These are phyloP conservation scores for Linum lewisii DNA, from an alignment of 345 rosid genomes.

Conservation along the genomic window DNA sequence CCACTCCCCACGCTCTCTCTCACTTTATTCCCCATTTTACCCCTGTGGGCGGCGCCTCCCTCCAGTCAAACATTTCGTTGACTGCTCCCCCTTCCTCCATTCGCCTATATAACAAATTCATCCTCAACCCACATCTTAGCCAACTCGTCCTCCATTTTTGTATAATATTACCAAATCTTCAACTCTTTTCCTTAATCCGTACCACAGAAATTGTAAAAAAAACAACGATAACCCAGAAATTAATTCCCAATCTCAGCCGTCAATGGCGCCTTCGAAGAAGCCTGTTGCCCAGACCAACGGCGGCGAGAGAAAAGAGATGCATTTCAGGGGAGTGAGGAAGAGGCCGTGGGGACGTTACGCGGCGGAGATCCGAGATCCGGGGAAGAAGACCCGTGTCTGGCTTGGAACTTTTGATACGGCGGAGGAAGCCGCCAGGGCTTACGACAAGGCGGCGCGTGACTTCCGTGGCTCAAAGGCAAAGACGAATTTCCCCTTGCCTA, in stretches of 20 bases:
- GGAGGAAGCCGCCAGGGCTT: background rate
- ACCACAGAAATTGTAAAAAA: no score
- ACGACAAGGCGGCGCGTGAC: background rate
- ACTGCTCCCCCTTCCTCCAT: no score
- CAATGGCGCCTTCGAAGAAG: conserved; percentile 32
- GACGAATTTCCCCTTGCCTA: background rate
- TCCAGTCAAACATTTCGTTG: conserved; percentile 29
- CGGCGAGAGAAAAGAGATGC: conserved; percentile 1
- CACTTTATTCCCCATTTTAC: no score
- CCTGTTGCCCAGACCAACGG: background rate
- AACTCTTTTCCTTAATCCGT: no score
- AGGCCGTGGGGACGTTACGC: background rate
- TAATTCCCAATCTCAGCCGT: no score
- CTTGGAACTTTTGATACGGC: background rate
- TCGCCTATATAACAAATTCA: background rate
- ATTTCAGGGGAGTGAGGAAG: background rate
- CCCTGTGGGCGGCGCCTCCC: conserved; percentile 28
- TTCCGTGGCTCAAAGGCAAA: background rate
- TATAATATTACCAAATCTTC: no score
- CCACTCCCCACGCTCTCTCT: conserved; percentile 6
- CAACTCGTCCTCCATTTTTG: no score
- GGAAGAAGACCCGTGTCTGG: background rate
- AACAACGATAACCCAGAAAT: no score
- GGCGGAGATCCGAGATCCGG: background rate
- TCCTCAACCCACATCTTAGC: background rate